These are phyloP conservation scores for Erythrobasidium yunnanense DNA, from an alignment of 768 basidiomycete species.

Conservation along the genomic window DNA sequence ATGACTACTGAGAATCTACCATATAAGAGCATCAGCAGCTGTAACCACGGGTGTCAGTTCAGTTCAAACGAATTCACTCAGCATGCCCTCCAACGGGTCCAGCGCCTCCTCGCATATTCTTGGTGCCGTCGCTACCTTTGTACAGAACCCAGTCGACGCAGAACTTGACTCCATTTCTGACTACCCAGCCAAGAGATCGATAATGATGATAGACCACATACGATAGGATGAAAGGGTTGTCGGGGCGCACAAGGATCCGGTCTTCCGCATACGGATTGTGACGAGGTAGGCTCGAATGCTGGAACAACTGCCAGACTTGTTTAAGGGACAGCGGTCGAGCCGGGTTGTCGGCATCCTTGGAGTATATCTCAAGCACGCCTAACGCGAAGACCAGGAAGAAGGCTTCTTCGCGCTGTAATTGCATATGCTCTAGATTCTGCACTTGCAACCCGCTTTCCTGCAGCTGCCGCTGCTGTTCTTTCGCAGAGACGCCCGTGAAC, in stretches of 20 bases:
- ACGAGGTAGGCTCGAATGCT: background rate
- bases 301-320: background rate
- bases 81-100: conserved; percentile 93
- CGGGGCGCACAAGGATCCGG: conserved; percentile 58
- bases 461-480: conserved; percentile 18
- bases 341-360: background rate
- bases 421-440: conserved; percentile 35
- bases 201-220: conserved; percentile 91
- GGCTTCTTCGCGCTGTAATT: conserved; percentile 39
- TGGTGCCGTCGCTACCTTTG: conserved; percentile 44
- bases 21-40: background rate
- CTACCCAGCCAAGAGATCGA: conserved; percentile 90
- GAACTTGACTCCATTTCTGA: conserved; percentile 92
- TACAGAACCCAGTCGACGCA: conserved; percentile 91
- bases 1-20: conserved; percentile 79
- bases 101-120: conserved; percentile 41
- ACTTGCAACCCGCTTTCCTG: conserved; percentile 28
- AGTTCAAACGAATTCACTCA: conserved; percentile 53
- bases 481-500: background rate
- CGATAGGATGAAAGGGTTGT: conserved; percentile 83
- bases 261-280: conserved; percentile 57
- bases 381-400: conserved; percentile 38
- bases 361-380: conserved; percentile 24
- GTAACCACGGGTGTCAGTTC: background rate
- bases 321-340: background rate